phyloP scores from a whole-genome alignment of 495 filamentous ascomycete species.

The Penicillium pulvis region DNA sequence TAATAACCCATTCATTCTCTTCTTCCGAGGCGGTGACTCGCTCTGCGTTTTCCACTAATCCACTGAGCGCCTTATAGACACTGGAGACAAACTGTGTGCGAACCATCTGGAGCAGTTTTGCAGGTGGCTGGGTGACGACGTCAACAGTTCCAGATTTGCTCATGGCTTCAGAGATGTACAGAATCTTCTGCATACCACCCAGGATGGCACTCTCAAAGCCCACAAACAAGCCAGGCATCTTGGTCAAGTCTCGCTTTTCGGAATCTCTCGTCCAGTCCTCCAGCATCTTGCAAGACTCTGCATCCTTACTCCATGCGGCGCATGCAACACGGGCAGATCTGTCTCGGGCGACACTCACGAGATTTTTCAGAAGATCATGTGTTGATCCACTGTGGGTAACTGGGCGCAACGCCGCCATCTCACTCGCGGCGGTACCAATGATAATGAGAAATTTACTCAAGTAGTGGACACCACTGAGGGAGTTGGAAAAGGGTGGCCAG shows the following conservation, averaged over 20 bases:
- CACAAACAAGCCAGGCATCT: constrained; percentile 82
- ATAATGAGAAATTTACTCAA: constrained; percentile 76
- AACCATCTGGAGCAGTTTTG: constrained; percentile 84
- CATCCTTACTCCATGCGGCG: constrained; percentile 84
- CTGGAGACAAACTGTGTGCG: constrained; percentile 85
- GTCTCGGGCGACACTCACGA: constrained; percentile 81
- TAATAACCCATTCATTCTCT: constrained; percentile 55
- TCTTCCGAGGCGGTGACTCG: constrained; percentile 60
- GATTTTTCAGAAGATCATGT: constrained; percentile 64
- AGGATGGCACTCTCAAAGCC: constrained; percentile 79
- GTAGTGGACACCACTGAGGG: constrained; percentile 84
- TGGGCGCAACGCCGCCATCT: constrained; percentile 75
- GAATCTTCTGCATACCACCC: constrained; percentile 84
- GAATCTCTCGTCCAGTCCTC: constrained; percentile 87
- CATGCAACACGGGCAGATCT: constrained; percentile 78
- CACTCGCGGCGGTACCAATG: constrained; percentile 80
- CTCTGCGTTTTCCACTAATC: constrained; percentile 95
- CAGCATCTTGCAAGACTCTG: constrained; percentile 82
- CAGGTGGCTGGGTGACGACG: constrained; percentile 78
- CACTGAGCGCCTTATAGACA: constrained; percentile 87
- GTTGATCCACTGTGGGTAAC: constrained; percentile 58
- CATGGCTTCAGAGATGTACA: constrained; percentile 86
- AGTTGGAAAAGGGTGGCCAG: constrained; percentile 92
- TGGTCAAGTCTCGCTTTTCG: constrained; percentile 80
- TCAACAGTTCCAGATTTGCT: constrained; percentile 65